phyloP scores from a whole-genome alignment of 495 filamentous ascomycete species.

The Aspergillus taichungensis region DNA sequence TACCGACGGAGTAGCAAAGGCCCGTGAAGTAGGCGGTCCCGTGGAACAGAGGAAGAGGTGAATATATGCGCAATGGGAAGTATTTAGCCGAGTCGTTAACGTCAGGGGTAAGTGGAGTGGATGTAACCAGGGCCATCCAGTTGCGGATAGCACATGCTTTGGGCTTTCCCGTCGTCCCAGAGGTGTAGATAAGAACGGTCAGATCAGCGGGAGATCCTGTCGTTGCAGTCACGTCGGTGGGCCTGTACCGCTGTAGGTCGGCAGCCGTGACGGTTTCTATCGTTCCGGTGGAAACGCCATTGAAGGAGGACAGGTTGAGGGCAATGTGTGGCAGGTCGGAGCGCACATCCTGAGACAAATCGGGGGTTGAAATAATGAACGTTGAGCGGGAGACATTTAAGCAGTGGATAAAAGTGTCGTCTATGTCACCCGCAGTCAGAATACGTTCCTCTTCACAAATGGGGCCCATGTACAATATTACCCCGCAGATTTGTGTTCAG shows the following conservation, averaged over 20 bases:
- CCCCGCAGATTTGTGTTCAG: slow-evolving; percentile 86
- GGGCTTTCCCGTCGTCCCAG: slow-evolving; percentile 83
- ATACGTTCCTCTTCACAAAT: not conserved
- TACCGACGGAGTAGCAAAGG: slow-evolving; percentile 34
- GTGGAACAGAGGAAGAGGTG: slow-evolving; percentile 89
- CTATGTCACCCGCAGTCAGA: slow-evolving; percentile 12
- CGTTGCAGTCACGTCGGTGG: slow-evolving; percentile 20
- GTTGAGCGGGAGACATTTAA: slow-evolving; percentile 60
- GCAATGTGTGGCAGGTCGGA: slow-evolving; percentile 30
- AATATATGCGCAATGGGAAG: slow-evolving; percentile 67
- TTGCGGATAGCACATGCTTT: slow-evolving; percentile 77
- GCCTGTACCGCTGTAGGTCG: slow-evolving; percentile 32
- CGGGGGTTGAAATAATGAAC: slow-evolving; percentile 51
- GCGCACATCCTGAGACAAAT: slow-evolving; percentile 33
- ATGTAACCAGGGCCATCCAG: slow-evolving; percentile 39
- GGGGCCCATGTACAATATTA: slow-evolving; percentile 15
- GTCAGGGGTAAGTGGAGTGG: slow-evolving; percentile 31
- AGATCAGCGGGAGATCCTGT: slow-evolving; percentile 43
- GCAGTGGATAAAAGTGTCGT: slow-evolving; percentile 68
- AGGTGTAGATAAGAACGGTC: slow-evolving; percentile 71
- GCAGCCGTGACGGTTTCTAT: slow-evolving; percentile 34
- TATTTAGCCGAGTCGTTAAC: slow-evolving; percentile 30
- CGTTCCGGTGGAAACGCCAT: slow-evolving; percentile 48
- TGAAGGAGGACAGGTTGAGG: slow-evolving; percentile 34
- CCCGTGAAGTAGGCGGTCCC: slow-evolving; percentile 67